Evolutionary conservation across 805 yeast species (phyloP).

Genomic region (Barnettozyma botsteinii): DNA sequence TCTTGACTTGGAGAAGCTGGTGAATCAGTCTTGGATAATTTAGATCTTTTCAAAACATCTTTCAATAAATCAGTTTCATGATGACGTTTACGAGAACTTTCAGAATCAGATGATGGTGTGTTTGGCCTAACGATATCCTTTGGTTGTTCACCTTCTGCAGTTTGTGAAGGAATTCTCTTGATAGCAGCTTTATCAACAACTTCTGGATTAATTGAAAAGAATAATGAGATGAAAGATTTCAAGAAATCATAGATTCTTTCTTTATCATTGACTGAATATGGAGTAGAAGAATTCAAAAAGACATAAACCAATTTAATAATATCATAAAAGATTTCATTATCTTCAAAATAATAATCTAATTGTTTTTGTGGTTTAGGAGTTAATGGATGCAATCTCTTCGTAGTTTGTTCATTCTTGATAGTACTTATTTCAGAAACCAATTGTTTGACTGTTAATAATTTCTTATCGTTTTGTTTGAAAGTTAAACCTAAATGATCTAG

Average conservation of each 20-base stretch:
- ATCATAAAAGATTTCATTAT: slow-evolving; percentile 66
- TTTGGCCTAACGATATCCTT: slow-evolving; percentile 16
- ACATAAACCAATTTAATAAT: slow-evolving; percentile 60
- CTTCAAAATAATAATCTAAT: slow-evolving; percentile 57
- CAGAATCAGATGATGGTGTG: slow-evolving; percentile 14
- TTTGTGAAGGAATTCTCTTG: slow-evolving; percentile 25
- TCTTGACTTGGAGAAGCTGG: slow-evolving; percentile 21
- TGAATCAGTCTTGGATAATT: slow-evolving; percentile 31
- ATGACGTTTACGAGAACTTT: slow-evolving; percentile 27
- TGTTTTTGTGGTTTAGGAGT: slow-evolving; percentile 82
- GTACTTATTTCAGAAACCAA: slow-evolving; percentile 88
- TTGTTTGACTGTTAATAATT: slow-evolving; percentile 82
- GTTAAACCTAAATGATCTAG: slow-evolving; percentile 93
- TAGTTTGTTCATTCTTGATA: slow-evolving; percentile 85
- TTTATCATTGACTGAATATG: slow-evolving; percentile 75
- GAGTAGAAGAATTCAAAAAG: slow-evolving; percentile 61
- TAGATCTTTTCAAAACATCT: slow-evolving; percentile 54
- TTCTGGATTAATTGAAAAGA: slow-evolving; percentile 56
- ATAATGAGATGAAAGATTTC: slow-evolving; percentile 61
- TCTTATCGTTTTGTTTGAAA: slow-evolving; percentile 95
- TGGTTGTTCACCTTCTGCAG: slow-evolving; percentile 12
- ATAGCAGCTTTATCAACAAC: slow-evolving; percentile 37
- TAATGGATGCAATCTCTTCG: slow-evolving; percentile 78
- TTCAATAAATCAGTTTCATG: slow-evolving; percentile 50
- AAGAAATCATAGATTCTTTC: slow-evolving; percentile 69